Percentiles rank a stretch among this genome's conserved stretches.
Evolutionary conservation across 805 yeast species (phyloP).

Genomic region (Saccharomycopsis sp.): DNA sequence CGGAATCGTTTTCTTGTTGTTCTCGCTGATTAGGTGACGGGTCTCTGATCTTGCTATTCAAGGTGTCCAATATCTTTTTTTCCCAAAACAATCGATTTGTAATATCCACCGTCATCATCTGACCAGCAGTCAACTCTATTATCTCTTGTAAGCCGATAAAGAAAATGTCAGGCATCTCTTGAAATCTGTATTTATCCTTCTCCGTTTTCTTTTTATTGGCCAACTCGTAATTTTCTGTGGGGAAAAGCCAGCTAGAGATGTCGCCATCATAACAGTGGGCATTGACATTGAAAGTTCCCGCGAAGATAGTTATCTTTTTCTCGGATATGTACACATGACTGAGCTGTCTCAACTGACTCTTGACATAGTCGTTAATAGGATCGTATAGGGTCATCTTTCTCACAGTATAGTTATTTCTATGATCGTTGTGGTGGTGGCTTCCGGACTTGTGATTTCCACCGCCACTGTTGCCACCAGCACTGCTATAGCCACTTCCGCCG

Average conservation of each 20-base stretch:
- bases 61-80: conserved; percentile 41
- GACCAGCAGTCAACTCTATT: conserved; percentile 75
- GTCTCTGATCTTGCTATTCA: conserved; percentile 34
- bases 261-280: conserved; percentile 58
- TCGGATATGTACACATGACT: conserved; percentile 50
- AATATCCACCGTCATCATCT: conserved; percentile 73
- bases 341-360: conserved; percentile 50
- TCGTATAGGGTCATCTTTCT: conserved; percentile 41
- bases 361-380: conserved; percentile 80
- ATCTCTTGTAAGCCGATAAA: conserved; percentile 87
- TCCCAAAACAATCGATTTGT: conserved; percentile 60
- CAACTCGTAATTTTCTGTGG: conserved; percentile 28
- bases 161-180: conserved; percentile 55
- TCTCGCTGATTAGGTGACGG: conserved; percentile 7
- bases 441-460: too few species aligned
- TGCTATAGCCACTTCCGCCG: not conserved
- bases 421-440: conserved; percentile 4
- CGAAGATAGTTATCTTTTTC: conserved; percentile 56
- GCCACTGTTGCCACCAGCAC: not conserved
- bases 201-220: not conserved
- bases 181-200: conserved; percentile 17
- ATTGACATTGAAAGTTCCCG: conserved; percentile 84
- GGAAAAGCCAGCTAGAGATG: conserved; percentile 73
- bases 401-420: conserved; percentile 9
- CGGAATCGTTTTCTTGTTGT: not conserved